Evolutionary conservation across 257 asterid species (phyloP), one percentile per base, ranked within the genome.

Genomic region (Plantago ovata): DNA sequence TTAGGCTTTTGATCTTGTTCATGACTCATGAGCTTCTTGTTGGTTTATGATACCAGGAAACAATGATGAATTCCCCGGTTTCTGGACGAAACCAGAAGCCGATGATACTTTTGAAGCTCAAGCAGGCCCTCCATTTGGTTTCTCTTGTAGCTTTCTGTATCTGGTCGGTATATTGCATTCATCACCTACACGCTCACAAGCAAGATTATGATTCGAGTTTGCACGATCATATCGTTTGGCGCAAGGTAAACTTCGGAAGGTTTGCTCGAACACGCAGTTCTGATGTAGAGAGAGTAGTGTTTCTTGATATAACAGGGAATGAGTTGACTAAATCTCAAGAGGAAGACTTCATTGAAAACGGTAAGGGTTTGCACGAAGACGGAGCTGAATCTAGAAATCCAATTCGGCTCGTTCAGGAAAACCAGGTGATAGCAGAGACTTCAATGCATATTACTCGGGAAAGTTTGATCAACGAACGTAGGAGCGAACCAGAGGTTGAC

Each of bases 111-210:
- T 18, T 48, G 54, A 48, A 20, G 54, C 54, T 48, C n/a, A 48
- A 20, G 54, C 54, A 48, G 54, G 54, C 28, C 32, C 20, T 48
- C 13, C 54, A 48, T 13, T 10, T 48, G 12, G 54, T n/a, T 48
- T 1, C 15, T 3, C n/a, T 48, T 48, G 3, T 20, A 20, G 33
- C 13, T 10, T 48, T 48, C 6, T 16, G 54, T 18, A 48, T 48
- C 33, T 20, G 20, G 54, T 48, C 19, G 54, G 33, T 48, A 48
- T 48, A 48, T 48, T 14, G 54, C 23, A 48, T 48, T 10, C 4
- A 0, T 20, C 9, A 48, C 23, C 33, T 48, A 5, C 23, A 20
- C 8, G 32, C 32, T 0, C 28, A 21, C 24, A 14, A 48, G 4
- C 54, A 48, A 20, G 33, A 18, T 48, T 21, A 24, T 2, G 1